Base-by-base conservation (phyloP, 2,329 filamentous ascomycete genomes). In the Trichophyton equinum region DNA sequence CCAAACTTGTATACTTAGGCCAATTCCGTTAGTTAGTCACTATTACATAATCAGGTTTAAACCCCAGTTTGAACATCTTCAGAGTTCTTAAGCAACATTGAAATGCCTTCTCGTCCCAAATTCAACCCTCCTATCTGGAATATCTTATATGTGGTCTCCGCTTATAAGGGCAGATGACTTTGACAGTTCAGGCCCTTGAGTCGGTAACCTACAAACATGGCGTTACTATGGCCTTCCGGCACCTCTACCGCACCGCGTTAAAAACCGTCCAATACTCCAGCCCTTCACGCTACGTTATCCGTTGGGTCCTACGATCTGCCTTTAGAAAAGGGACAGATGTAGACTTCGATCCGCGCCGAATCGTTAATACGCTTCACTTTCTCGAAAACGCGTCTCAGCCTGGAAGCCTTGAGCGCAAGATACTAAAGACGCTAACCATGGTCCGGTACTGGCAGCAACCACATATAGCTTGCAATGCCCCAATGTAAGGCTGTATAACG, bases 231-330 rank as follows among this genome's bases (percentile, higher is more conserved):
- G 80, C 81, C 58, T 86, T 86, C 68, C 80, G 83, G 62, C 76
- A 79, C 60, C 73, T 86, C 47, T 82, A 81, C 65, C 78, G 80
- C 27, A 75, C 78, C 33, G 74, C 76, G 7, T 72, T 85, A 20
- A 77, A 77, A 59, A 81, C 81, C 2, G 73, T 84, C 59, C 78
- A 80, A 61, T 83, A 82, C 70, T 79, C 82, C 1, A 78, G 76
- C 56, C 83, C 83, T 9, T 77, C 79, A 20, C 81, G 82, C 60
- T 78, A 79, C 71, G 77, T 80, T 1, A 69, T 83, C 18, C 77
- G 77, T 58, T 71, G 77, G 58, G 74, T 71, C 30, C 64, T 79
- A 46, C 73, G 74, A 58, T 69, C 70, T 7, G 67, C 75, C 27
- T 79, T 78, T 68, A 73, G 76, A 61, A 70, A 69, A 11, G 71